Conservation (phyloP, 2,329 filamentous ascomycete genomes). For the Colletotrichum sp. region DNA sequence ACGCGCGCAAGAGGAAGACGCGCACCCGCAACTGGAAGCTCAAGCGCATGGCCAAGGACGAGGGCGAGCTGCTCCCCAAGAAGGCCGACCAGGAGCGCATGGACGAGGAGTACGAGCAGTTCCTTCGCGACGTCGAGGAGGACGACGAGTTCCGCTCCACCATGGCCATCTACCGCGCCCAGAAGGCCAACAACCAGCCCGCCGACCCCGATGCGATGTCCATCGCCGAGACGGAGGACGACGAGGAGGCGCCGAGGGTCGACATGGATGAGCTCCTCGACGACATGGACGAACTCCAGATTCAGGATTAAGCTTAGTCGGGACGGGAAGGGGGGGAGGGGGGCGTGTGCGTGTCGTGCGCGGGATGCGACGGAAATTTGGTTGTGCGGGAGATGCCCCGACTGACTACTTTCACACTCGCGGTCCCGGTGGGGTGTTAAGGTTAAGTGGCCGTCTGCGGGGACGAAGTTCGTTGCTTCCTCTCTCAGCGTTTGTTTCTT, state of each 20-base stretch:
- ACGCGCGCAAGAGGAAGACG: conserved; percentile 83
- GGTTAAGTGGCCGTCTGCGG: conserved; percentile 13
- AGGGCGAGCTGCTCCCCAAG: conserved; percentile 84
- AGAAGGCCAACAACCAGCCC: conserved; percentile 48
- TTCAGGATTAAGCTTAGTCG: conserved; percentile 55
- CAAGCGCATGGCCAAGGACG: conserved; percentile 90
- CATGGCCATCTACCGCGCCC: conserved; percentile 83
- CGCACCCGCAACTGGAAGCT: conserved; percentile 90
- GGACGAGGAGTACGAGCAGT: conserved; percentile 95
- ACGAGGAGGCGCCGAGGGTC: conserved; percentile 72
- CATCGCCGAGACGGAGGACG: conserved; percentile 66
- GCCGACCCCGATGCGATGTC: conserved; percentile 69
- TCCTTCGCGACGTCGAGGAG: conserved; percentile 95
- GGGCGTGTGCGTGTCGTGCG: neutral
- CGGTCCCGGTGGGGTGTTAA: neutral
- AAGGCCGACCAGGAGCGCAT: conserved; percentile 87
- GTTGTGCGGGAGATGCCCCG: neutral
- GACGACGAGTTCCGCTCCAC: conserved; percentile 87
- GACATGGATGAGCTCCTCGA: conserved; percentile 85
- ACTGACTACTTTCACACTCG: neutral
- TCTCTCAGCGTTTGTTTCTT: neutral
- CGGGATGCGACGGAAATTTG: neutral
- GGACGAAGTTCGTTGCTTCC: neutral
- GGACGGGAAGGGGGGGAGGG: neutral
- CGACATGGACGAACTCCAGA: conserved; percentile 88